phyloP scores from a whole-genome alignment of 495 filamentous ascomycete species.

The Podospora anserina region DNA sequence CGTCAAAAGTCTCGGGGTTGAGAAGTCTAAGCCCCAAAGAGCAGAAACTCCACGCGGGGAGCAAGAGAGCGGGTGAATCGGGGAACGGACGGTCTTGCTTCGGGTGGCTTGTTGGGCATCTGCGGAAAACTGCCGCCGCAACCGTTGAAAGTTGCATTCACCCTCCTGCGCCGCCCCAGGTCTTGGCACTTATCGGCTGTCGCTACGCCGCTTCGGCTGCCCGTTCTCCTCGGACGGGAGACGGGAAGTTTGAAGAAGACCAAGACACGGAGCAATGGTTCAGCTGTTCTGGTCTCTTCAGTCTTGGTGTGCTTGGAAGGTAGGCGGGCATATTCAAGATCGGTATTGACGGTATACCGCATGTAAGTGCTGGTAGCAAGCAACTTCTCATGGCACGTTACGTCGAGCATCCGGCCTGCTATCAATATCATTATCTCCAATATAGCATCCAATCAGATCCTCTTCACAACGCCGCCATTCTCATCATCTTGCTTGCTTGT shows the following conservation, averaged over 20 bases:
- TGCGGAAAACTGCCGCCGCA: conserved; percentile 1
- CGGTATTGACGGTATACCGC: neutral
- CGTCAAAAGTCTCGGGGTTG: neutral
- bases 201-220: neutral
- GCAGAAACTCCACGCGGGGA: neutral
- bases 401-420: neutral
- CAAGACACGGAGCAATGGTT: neutral
- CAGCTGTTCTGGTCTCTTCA: neutral
- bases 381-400: neutral
- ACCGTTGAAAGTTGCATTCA: conserved; percentile 11
- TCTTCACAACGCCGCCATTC: neutral
- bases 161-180: conserved; percentile 2
- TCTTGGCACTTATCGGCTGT: conserved; percentile 6
- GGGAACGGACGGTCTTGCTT: neutral
- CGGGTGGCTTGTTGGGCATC: conserved; percentile 7
- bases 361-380: neutral
- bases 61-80: neutral
- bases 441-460: neutral
- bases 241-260: neutral
- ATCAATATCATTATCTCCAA: neutral
- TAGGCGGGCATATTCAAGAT: neutral
- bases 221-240: neutral
- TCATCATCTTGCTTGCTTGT: neutral
- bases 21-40: conserved; percentile 8
- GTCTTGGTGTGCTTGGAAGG: neutral